Evolutionary conservation across 345 rosid genomes (phyloP).

Genomic region (Anastatica hierochuntica): DNA sequence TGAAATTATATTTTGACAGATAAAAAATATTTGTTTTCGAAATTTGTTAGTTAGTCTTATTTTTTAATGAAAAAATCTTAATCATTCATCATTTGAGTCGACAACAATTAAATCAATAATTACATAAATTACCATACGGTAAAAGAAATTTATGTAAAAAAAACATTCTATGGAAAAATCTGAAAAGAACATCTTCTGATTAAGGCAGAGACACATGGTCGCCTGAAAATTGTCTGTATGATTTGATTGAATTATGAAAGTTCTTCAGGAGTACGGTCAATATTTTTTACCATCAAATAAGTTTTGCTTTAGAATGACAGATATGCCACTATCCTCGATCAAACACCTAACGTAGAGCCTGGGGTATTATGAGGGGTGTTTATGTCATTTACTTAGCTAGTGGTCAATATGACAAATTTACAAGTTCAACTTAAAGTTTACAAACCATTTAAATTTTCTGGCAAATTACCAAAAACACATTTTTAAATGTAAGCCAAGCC

Average conservation of each 20-base stretch:
- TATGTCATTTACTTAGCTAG: conserved; percentile 6
- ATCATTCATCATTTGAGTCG: too few relatives aligned
- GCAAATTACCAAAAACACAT: neutral
- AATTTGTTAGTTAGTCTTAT: too few relatives aligned
- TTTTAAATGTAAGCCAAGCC: neutral
- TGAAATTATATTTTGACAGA: too few relatives aligned
- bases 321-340: neutral
- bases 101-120: too few relatives aligned
- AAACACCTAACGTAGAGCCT: neutral
- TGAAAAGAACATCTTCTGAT: conserved; percentile 22
- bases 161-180: conserved; percentile 23
- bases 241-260: conserved; percentile 24
- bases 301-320: neutral
- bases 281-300: conserved; percentile 13
- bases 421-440: conserved; percentile 11
- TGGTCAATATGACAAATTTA: conserved; percentile 6
- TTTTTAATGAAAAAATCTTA: too few relatives aligned
- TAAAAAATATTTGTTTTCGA: too few relatives aligned
- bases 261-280: conserved; percentile 29
- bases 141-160: neutral
- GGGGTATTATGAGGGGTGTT: neutral
- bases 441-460: conserved; percentile 7
- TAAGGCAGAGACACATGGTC: conserved; percentile 23
- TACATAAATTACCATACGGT: conserved; percentile 7
- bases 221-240: conserved; percentile 11